phyloP scores from a whole-genome alignment of 2,329 filamentous ascomycete genomes.

The Fusarium tjaetaba region DNA sequence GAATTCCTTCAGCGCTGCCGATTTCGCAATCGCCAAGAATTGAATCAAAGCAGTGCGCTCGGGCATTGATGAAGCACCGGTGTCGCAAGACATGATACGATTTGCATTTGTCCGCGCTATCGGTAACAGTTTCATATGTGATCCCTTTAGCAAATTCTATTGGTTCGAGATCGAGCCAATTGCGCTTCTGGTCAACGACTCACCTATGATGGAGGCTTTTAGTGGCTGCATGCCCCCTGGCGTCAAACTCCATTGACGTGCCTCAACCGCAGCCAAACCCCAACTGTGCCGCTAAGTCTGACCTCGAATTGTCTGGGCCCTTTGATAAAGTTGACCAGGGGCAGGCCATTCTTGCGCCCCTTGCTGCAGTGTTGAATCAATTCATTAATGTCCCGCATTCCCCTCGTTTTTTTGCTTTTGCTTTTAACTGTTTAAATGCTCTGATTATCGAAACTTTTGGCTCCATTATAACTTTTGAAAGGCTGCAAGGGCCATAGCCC shows the following conservation, averaged over 20 bases:
- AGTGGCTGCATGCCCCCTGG: conserved; percentile 8
- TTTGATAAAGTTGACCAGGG: conserved; percentile 14
- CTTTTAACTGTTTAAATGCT: neutral
- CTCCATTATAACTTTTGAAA: neutral
- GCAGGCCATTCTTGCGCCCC: neutral
- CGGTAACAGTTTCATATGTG: conserved; percentile 2
- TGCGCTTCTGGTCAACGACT: neutral
- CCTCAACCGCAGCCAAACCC: conserved; percentile 1
- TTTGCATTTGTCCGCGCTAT: conserved; percentile 16
- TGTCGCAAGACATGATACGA: conserved; percentile 1
- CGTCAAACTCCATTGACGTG: conserved; percentile 13
- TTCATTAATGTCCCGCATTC: conserved; percentile 29
- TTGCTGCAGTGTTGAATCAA: neutral
- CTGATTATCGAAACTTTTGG: neutral
- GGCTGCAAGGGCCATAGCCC: conserved; percentile 21
- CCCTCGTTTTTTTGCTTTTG: conserved; percentile 5
- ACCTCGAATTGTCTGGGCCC: conserved; percentile 24
- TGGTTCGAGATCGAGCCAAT: neutral
- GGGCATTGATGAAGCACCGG: neutral
- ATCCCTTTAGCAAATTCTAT: neutral
- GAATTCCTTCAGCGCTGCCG: neutral
- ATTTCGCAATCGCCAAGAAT: neutral
- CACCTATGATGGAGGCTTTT: neutral
- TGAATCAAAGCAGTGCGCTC: neutral
- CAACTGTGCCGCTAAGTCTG: conserved; percentile 25